These are phyloP conservation scores for Penicillium sp. DNA, from an alignment of 2,329 filamentous ascomycete species.

Conservation along the genomic window DNA sequence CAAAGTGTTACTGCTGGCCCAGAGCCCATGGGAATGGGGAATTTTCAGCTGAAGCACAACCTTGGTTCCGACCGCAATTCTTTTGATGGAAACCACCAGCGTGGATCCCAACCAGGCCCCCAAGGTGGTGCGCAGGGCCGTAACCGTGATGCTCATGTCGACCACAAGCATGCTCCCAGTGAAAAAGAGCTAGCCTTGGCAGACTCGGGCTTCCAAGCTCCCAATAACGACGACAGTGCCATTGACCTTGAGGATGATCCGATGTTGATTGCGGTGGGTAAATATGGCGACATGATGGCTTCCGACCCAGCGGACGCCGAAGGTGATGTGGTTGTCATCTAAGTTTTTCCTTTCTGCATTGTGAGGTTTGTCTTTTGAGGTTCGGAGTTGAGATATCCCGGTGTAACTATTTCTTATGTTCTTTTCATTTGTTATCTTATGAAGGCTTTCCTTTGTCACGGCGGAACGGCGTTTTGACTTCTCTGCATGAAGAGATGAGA, in stretches of 20 bases:
- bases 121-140: constrained; percentile 18
- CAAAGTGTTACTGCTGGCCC: constrained; percentile 27
- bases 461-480: constrained; percentile 17
- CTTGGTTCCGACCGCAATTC: constrained; percentile 17
- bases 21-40: constrained; percentile 23
- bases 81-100: constrained; percentile 17
- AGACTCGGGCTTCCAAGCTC: constrained; percentile 37
- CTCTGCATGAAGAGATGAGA: constrained; percentile 27
- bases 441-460: constrained; percentile 16
- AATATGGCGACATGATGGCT: constrained; percentile 48
- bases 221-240: constrained; percentile 67
- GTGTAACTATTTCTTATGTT: constrained; percentile 16
- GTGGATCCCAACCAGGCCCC: constrained; percentile 19
- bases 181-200: constrained; percentile 49
- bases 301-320: constrained; percentile 48
- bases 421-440: constrained; percentile 22
- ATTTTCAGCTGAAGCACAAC: constrained; percentile 24
- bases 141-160: constrained; percentile 15
- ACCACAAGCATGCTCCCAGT: constrained; percentile 20
- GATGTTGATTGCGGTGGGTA: constrained; percentile 42
- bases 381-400: constrained; percentile 35
- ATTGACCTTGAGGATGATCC: constrained; percentile 63
- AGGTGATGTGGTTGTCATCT: constrained; percentile 49
- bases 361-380: constrained; percentile 18
- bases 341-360: constrained; percentile 22